Percentiles rank a stretch among this genome's conserved stretches.
Evolutionary conservation across 2,329 filamentous ascomycete species (phyloP).

Genomic region (Diaporthe ilicicola): DNA sequence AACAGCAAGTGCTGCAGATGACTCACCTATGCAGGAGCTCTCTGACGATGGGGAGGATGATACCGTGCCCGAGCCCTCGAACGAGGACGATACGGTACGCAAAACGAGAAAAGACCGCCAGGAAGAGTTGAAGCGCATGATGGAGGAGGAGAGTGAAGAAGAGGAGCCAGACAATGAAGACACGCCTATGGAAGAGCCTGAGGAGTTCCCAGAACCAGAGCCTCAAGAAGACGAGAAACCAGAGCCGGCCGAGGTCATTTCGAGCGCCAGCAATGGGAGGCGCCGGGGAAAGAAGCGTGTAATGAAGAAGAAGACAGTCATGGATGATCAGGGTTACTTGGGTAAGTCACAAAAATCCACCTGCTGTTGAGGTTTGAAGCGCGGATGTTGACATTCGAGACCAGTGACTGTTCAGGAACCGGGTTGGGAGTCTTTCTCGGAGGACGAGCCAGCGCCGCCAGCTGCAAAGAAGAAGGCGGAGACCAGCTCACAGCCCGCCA

Average conservation of each 20-base stretch:
- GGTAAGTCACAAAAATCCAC: conserved; percentile 60
- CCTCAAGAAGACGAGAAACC: conserved; percentile 48
- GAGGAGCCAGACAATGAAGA: conserved; percentile 32
- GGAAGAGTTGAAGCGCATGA: conserved; percentile 68
- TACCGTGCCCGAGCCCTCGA: conserved; percentile 54
- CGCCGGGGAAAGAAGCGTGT: conserved; percentile 80
- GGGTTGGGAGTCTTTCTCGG: conserved; percentile 92
- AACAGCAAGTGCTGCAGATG: conserved; percentile 52
- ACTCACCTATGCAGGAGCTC: conserved; percentile 60
- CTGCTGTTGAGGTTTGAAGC: not conserved
- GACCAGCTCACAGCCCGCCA: conserved; percentile 53
- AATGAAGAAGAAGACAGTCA: conserved; percentile 86
- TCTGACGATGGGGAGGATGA: conserved; percentile 63
- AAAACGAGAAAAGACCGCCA: conserved; percentile 69
- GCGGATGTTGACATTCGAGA: conserved; percentile 26
- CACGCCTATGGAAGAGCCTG: conserved; percentile 39
- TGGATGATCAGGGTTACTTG: conserved; percentile 90
- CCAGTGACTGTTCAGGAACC: conserved; percentile 85
- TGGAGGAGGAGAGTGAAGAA: conserved; percentile 35
- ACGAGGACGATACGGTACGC: conserved; percentile 40
- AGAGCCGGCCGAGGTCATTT: conserved; percentile 58
- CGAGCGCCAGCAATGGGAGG: conserved; percentile 65
- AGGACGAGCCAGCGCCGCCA: conserved; percentile 75
- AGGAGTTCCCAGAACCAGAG: conserved; percentile 50
- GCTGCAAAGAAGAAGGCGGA: conserved; percentile 57